Percentiles rank a stretch among this genome's conserved stretches.
Evolutionary conservation across 305 asterid genomes (phyloP).

Genomic region (Fraxinus floribunda): DNA sequence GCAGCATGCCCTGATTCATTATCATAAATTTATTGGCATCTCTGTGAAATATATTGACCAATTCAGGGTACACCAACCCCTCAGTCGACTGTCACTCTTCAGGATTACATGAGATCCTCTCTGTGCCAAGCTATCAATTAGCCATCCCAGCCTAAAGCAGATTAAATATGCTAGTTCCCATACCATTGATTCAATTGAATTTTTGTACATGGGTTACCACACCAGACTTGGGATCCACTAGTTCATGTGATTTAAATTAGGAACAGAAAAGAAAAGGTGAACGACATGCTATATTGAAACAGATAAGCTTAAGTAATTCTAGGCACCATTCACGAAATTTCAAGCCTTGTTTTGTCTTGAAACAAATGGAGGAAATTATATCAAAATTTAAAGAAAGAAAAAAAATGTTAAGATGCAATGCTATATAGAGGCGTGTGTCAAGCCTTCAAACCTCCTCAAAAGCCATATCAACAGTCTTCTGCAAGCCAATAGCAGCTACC

Average conservation of each 20-base stretch:
- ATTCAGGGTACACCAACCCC: background rate
- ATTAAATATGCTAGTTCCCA: background rate
- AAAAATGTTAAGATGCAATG: background rate
- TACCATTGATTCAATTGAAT: background rate
- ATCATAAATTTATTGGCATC: background rate
- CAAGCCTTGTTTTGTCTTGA: background rate
- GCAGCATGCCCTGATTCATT: background rate
- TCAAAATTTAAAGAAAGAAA: background rate
- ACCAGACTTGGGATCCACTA: background rate
- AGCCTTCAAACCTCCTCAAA: background rate
- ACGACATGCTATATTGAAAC: background rate
- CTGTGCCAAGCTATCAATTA: background rate
- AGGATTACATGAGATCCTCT: background rate
- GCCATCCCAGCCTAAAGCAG: background rate
- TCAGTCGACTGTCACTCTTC: background rate
- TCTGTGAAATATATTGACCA: background rate
- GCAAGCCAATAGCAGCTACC: background rate
- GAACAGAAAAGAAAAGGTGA: background rate
- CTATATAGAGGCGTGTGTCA: background rate
- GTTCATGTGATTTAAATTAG: background rate
- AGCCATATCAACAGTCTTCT: background rate
- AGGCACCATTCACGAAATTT: background rate
- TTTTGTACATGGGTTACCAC: background rate
- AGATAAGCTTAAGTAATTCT: background rate
- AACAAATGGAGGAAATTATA: background rate